Conservation (phyloP, 495 filamentous ascomycete genomes). For the Parachaetomium inaequale region DNA sequence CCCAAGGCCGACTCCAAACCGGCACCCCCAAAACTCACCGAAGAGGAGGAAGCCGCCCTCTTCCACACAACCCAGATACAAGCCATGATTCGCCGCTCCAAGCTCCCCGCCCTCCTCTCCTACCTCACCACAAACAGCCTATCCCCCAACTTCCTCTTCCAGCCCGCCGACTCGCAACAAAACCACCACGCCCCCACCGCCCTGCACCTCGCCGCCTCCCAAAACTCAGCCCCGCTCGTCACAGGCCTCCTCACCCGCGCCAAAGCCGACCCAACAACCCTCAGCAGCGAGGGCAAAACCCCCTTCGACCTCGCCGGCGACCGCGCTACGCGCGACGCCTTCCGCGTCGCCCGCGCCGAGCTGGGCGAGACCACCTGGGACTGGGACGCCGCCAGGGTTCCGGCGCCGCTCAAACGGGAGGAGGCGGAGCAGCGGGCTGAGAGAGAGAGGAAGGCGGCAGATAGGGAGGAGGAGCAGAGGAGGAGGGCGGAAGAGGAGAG, state of each 20-base stretch:
- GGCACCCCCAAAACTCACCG: constrained; percentile 57
- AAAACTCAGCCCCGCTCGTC: constrained; percentile 70
- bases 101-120: constrained; percentile 78
- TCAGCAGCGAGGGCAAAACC: constrained; percentile 67
- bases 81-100: constrained; percentile 83
- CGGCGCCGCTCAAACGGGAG: constrained; percentile 59
- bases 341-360: constrained; percentile 79
- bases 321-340: constrained; percentile 81
- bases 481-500: constrained; percentile 62
- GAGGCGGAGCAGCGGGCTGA: constrained; percentile 64
- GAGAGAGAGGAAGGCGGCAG: constrained; percentile 58
- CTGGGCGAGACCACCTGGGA: constrained; percentile 74
- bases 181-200: constrained; percentile 83
- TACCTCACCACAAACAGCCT: constrained; percentile 78
- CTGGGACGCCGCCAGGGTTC: constrained; percentile 73
- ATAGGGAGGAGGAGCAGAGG: constrained; percentile 63
- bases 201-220: constrained; percentile 78
- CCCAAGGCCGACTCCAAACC: constrained; percentile 44
- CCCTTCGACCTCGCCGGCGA: constrained; percentile 87
- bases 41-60: constrained; percentile 75
- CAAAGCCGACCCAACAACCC: constrained; percentile 65
- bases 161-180: constrained; percentile 60
- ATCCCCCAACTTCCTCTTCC: constrained; percentile 70
- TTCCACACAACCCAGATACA: constrained; percentile 85
- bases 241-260: constrained; percentile 72